Evolutionary conservation across 495 filamentous ascomycete genomes (phyloP), one percentile per base, ranked within the genome.

Genomic region (Trichoderma asperelloides): DNA sequence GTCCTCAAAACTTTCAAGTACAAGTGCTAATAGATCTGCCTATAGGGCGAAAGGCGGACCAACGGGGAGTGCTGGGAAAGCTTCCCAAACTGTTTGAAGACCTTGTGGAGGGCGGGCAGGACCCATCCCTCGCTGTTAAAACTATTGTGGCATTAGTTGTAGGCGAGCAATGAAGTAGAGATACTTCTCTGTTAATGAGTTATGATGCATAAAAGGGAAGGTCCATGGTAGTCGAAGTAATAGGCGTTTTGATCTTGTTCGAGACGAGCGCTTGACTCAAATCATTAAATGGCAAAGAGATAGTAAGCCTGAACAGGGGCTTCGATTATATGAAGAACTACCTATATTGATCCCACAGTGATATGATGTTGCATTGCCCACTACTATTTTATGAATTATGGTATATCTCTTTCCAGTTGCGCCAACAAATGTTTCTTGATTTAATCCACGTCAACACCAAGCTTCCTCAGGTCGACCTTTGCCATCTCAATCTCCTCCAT

Each of bases 401-500:
- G 27, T 60, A 7, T 27, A 28, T 60, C 8, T 60, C 62, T 40
- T 39, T 37, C 41, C 23, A 41, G 37, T 33, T 43, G 64, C 41
- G 66, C 51, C 57, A 55, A 16, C n/a, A 30, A 3, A 11, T 49
- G 27, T 37, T 7, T 47, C 47, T 6, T 13, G 15, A 40, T 43
- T 75, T 77, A 88, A 73, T 91, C 89, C 30, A 92, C 88, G 78
- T 89, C 86, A 25, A 92, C 89, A 4, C 89, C 89, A 78, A 88
- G 86, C 13, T 79, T 77, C 68, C 82, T 78, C 74, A 92, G 77
- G 65, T 92, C 89, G 66, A 74, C 77, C 79, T 87, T 85, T 60
- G 89, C 89, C 72, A 85, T 62, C 71, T 90, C 81, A 74, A 92
- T 91, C 82, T 92, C 86, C 75, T 82, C 87, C 82, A 96, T 91